Percentiles rank a stretch among this genome's conserved stretches.
Conservation (phyloP, 192 early-diverging fungal genomes). For the Umbelopsis ramanniana region DNA sequence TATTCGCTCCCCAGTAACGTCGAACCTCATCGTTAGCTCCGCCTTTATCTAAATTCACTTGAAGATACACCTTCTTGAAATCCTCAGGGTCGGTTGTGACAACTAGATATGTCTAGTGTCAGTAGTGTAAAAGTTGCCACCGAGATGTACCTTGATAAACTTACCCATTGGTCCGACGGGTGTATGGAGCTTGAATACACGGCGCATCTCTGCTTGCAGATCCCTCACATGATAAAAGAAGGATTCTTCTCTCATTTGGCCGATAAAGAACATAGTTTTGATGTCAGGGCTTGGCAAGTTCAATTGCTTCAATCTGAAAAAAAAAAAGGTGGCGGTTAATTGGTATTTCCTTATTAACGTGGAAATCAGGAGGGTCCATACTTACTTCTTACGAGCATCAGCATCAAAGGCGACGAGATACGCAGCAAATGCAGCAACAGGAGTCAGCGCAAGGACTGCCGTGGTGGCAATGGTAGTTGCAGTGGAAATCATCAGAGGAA, state of each 20-base stretch:
- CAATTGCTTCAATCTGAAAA: neutral
- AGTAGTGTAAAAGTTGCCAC: neutral
- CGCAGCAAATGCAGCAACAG: neutral
- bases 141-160: neutral
- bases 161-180: slow-evolving; percentile 3
- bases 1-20: neutral
- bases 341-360: neutral
- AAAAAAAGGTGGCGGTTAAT: neutral
- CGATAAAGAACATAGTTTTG: neutral
- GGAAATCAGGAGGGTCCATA: neutral
- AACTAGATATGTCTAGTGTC: neutral
- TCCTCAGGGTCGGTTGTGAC: slow-evolving; percentile 17
- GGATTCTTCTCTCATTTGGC: neutral
- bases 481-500: neutral
- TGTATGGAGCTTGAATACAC: neutral
- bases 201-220: neutral
- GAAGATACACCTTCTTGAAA: slow-evolving; percentile 17
- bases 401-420: neutral
- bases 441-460: neutral
- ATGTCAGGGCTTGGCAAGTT: neutral
- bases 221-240: neutral
- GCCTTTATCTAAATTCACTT: slow-evolving; percentile 9
- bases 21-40: neutral
- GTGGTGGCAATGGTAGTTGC: neutral
- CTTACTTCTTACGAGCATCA: neutral